Conservation (phyloP, 495 filamentous ascomycete species). For the Aspergillus asperescens region DNA sequence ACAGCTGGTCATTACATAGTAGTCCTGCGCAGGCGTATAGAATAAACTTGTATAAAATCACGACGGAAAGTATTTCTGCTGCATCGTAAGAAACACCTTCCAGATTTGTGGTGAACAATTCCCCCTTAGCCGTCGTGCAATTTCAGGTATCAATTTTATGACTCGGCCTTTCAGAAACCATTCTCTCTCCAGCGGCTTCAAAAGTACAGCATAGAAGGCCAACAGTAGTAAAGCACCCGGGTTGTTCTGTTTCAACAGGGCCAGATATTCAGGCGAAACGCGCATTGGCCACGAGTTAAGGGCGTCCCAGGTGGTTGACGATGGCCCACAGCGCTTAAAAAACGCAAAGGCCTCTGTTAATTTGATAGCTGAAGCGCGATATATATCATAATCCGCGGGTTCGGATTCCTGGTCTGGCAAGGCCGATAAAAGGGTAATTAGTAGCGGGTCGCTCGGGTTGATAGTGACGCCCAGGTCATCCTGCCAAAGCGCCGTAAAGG, state of each 20-base stretch:
- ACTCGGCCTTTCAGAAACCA: too few relatives aligned
- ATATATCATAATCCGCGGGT: neutral
- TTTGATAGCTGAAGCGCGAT: neutral
- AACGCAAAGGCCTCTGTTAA: neutral
- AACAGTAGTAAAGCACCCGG: neutral
- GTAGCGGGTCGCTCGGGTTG: neutral
- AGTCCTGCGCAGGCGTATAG: too few relatives aligned
- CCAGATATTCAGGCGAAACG: neutral
- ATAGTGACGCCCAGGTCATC: neutral
- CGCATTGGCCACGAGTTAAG: constrained; percentile 5
- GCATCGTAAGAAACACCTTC: too few relatives aligned
- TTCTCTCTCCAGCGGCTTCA: too few relatives aligned
- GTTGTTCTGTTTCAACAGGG: neutral
- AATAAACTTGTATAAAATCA: too few relatives aligned
- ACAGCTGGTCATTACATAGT: too few relatives aligned
- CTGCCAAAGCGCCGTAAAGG: neutral
- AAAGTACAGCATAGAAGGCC: neutral
- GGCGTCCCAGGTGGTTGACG: neutral
- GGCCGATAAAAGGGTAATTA: neutral
- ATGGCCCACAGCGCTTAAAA: neutral
- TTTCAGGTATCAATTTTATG: too few relatives aligned
- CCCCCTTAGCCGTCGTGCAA: too few relatives aligned
- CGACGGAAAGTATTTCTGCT: too few relatives aligned
- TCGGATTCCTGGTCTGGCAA: neutral
- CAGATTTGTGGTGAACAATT: too few relatives aligned